These are phyloP conservation scores for Aspergillus quadrilineatus DNA, from an alignment of 2,329 filamentous ascomycete genomes.

Conservation along the genomic window DNA sequence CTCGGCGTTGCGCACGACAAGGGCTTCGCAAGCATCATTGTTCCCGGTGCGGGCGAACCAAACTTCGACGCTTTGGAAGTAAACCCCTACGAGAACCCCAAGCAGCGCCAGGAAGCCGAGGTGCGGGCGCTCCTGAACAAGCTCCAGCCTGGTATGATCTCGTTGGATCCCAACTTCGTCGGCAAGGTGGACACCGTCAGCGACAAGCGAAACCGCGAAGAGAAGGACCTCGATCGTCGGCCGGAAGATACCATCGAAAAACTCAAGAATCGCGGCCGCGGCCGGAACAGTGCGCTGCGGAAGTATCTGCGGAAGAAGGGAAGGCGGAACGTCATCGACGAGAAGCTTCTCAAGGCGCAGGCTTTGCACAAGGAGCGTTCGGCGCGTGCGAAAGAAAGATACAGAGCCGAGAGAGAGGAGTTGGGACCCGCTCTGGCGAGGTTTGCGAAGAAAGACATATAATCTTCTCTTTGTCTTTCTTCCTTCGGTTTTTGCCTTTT, in stretches of 20 bases:
- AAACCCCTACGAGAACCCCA: constrained; percentile 92
- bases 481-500: not conserved
- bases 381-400: constrained; percentile 65
- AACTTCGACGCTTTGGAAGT: constrained; percentile 93
- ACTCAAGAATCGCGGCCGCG: constrained; percentile 73
- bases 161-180: constrained; percentile 86
- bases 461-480: constrained; percentile 3
- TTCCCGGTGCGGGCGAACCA: constrained; percentile 92
- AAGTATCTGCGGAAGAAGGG: constrained; percentile 91
- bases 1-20: constrained; percentile 80
- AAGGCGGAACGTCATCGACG: constrained; percentile 91
- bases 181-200: constrained; percentile 82
- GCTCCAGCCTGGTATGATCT: constrained; percentile 94
- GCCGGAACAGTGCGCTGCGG: constrained; percentile 84
- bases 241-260: constrained; percentile 58
- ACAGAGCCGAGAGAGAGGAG: constrained; percentile 67
- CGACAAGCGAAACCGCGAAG: constrained; percentile 71
- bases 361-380: constrained; percentile 71
- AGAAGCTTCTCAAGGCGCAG: constrained; percentile 83
- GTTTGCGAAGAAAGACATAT: constrained; percentile 69
- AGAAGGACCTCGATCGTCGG: constrained; percentile 76
- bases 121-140: constrained; percentile 91
- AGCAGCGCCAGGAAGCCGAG: constrained; percentile 89
- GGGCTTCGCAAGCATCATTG: constrained; percentile 85
- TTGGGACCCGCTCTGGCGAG: constrained; percentile 82